phyloP scores from a whole-genome alignment of 768 basidiomycete genomes.

The Suillus spraguei region DNA sequence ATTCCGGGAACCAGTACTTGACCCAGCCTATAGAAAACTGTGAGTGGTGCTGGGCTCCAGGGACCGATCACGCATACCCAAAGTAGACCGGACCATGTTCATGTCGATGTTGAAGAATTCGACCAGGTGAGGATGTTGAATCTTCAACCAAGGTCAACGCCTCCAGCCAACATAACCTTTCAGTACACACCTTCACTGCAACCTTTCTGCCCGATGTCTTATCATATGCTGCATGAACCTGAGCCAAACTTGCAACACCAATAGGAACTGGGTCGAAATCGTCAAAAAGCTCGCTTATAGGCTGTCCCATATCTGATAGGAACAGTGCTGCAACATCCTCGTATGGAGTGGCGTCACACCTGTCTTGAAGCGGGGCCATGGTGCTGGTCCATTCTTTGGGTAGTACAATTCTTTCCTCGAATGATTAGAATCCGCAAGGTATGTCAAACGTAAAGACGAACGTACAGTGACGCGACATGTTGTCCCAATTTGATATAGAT shows the following conservation, averaged over 20 bases:
- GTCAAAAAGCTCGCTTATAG: conserved; percentile 76
- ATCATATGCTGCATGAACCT: conserved; percentile 87
- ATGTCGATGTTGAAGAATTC: conserved; percentile 94
- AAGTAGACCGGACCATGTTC: conserved; percentile 76
- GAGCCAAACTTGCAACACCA: conserved; percentile 94
- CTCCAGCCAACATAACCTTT: background rate
- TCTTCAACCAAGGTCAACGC: conserved; percentile 35
- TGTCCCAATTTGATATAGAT: conserved; percentile 92
- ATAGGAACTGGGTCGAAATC: conserved; percentile 88
- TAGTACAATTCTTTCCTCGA: conserved; percentile 47
- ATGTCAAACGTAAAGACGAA: conserved; percentile 25
- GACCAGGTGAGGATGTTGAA: conserved; percentile 92
- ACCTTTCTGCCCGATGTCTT: conserved; percentile 71
- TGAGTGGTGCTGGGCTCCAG: background rate
- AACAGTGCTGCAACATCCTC: conserved; percentile 78
- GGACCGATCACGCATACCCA: conserved; percentile 45
- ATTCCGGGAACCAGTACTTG: conserved; percentile 92
- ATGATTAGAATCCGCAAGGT: conserved; percentile 15
- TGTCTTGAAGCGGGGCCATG: conserved; percentile 79
- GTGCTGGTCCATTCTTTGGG: conserved; percentile 65
- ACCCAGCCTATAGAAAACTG: conserved; percentile 62
- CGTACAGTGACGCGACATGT: conserved; percentile 72
- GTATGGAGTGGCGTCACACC: conserved; percentile 87
- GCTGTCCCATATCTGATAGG: conserved; percentile 71
- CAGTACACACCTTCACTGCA: conserved; percentile 74